Percentiles rank a stretch among this genome's conserved stretches.
Evolutionary conservation across 805 yeast genomes (phyloP).

Genomic region (Wickerhamomyces subpelliculosus): DNA sequence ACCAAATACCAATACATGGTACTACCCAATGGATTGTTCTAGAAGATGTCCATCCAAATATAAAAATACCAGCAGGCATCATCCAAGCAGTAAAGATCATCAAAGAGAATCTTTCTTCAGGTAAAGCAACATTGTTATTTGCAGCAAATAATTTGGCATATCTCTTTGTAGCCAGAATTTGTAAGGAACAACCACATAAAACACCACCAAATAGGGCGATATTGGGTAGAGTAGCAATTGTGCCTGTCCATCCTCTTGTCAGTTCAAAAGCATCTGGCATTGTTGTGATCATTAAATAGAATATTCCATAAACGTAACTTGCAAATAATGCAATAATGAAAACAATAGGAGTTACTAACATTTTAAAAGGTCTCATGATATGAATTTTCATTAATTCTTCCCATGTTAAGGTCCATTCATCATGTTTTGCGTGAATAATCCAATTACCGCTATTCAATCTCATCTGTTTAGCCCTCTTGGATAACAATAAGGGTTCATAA

Average conservation of each 20-base stretch:
- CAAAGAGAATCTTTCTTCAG: slow-evolving; percentile 52
- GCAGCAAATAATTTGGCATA: slow-evolving; percentile 32
- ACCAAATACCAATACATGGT: slow-evolving; percentile 49
- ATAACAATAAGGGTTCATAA: slow-evolving; percentile 8
- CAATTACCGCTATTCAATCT: slow-evolving; percentile 7
- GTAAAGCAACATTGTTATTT: slow-evolving; percentile 41
- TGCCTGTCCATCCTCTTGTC: slow-evolving; percentile 25
- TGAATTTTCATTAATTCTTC: slow-evolving; percentile 10
- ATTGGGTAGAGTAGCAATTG: slow-evolving; percentile 27
- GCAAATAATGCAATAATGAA: slow-evolving; percentile 38
- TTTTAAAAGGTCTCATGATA: slow-evolving; percentile 13
- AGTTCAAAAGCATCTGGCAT: slow-evolving; percentile 30
- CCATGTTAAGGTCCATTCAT: slow-evolving; percentile 11
- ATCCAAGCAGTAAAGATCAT: slow-evolving; percentile 41
- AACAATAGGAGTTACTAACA: slow-evolving; percentile 25
- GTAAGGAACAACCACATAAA: slow-evolving; percentile 23
- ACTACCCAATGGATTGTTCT: slow-evolving; percentile 42
- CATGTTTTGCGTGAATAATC: slow-evolving; percentile 11
- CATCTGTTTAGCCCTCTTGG: slow-evolving; percentile 7
- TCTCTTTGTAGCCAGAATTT: slow-evolving; percentile 23
- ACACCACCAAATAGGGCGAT: slow-evolving; percentile 33
- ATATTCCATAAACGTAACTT: slow-evolving; percentile 42
- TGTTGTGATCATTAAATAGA: slow-evolving; percentile 39
- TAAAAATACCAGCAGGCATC: slow-evolving; percentile 48
- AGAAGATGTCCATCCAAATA: slow-evolving; percentile 57